Evolutionary conservation across 345 rosid genomes (phyloP).

Genomic region (Salix koriyanagi): DNA sequence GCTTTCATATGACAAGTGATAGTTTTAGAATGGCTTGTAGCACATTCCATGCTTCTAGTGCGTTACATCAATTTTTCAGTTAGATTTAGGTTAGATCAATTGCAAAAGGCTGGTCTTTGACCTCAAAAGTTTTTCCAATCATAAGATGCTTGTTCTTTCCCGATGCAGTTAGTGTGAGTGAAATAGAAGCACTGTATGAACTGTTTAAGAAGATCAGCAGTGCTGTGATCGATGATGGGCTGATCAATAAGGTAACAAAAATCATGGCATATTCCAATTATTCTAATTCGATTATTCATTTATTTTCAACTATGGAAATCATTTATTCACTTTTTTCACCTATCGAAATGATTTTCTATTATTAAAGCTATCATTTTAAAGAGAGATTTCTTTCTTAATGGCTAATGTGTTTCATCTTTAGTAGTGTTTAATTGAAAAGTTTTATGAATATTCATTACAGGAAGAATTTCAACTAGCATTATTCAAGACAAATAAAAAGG

Average conservation of each 20-base stretch:
- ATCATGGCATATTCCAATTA: not conserved
- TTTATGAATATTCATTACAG: constrained; percentile 2
- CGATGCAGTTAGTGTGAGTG: constrained; percentile 28
- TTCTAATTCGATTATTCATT: not conserved
- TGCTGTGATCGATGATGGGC: constrained; percentile 27
- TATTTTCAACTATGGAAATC: not conserved
- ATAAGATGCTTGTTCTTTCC: constrained; percentile 2
- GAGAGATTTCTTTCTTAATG: not conserved
- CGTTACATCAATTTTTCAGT: not conserved
- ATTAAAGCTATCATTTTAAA: not conserved
- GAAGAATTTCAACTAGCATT: constrained; percentile 29
- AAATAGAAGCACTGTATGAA: constrained; percentile 27
- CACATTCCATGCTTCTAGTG: not conserved
- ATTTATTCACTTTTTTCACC: not conserved
- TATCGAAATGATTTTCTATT: not conserved
- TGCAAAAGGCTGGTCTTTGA: not conserved
- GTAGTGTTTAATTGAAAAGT: not conserved
- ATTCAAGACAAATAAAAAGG: constrained; percentile 27
- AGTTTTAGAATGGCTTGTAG: not conserved
- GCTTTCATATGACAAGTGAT: not conserved
- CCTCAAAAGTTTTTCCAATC: not conserved
- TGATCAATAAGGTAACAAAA: constrained; percentile 21
- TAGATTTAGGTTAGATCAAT: not conserved
- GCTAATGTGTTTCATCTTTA: not conserved
- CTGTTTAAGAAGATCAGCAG: constrained; percentile 30